These are phyloP conservation scores for Hypoxylon lenormandii DNA, from an alignment of 495 filamentous ascomycete species.

Conservation along the genomic window DNA sequence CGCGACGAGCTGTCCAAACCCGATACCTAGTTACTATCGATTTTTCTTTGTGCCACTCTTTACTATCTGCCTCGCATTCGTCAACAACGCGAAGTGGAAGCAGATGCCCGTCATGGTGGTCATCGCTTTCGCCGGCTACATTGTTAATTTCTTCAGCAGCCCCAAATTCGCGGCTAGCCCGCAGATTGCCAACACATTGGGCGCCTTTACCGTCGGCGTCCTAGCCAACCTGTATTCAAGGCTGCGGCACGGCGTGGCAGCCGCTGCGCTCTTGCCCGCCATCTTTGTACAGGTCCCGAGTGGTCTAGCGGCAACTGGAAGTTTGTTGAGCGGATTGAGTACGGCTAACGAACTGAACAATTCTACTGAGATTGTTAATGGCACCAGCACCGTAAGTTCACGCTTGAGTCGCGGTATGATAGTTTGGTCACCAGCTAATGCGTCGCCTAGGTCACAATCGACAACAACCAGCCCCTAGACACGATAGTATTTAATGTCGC, in stretches of 20 bases:
- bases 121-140: constrained; percentile 85
- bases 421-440: constrained; percentile 13
- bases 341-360: constrained; percentile 80
- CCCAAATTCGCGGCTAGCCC: constrained; percentile 78
- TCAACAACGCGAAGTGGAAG: constrained; percentile 91
- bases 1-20: constrained; percentile 75
- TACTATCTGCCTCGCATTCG: constrained; percentile 81
- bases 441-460: constrained; percentile 30
- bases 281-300: constrained; percentile 96
- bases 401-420: not conserved
- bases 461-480: constrained; percentile 58
- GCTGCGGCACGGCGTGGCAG: constrained; percentile 83
- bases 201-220: constrained; percentile 86
- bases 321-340: constrained; percentile 84
- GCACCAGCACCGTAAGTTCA: constrained; percentile 45
- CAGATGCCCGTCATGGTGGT: constrained; percentile 87
- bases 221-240: constrained; percentile 89
- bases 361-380: constrained; percentile 44
- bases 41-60: constrained; percentile 83
- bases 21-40: constrained; percentile 71
- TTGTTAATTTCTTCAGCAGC: constrained; percentile 84
- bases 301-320: constrained; percentile 85
- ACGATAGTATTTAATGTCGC: constrained; percentile 84
- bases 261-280: constrained; percentile 87
- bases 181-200: constrained; percentile 85